Evolutionary conservation across 2,329 filamentous ascomycete species (phyloP), one percentile per base, ranked within the genome.

Genomic region (Ceratocystiopsis sp.): DNA sequence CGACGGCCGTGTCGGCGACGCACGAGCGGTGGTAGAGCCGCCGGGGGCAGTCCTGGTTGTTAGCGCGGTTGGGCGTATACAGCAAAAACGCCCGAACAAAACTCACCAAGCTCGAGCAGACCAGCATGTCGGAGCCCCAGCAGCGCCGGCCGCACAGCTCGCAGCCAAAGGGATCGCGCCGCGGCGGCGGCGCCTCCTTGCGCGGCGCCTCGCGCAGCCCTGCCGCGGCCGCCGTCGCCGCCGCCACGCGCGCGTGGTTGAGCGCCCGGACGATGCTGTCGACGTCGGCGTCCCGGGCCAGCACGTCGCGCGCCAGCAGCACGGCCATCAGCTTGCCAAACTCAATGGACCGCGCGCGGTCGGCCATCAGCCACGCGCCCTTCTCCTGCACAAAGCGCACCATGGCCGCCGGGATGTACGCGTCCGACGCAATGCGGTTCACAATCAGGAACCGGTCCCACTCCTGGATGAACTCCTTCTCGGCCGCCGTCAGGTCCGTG

Each of bases 381-480:
- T 71, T 71, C 16, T 65, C 57, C 41, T 61, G 56, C 35, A 71
- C 57, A 52, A 76, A 77, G 19, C 59, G 61, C 37, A 71, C 52
- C 59, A 73, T 73, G 16, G 65, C 61, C 3, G 63, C 62, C 12
- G 69, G 63, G 13, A 76, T 60, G 50, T 69, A 73, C 4, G 66
- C 64, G 29, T 64, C 63, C 5, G 69, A 68, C 6, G 67, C 69
- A 39, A 75, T 57, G 43, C 63, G 66, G 49, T 68, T 63, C 38
- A 59, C 59, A 10, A 71, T 62, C 39, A 73, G 66, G 49, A 69
- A 74, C 1, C 64, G 61, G 46, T 75, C 71, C 72, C 72, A 77
- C 48, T 70, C 67, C 50, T 64, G 62, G 44, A 76, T 70, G 45
- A 70, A 76, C 47, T 75, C 71, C 53, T 70, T 72, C 51, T 77